Evolutionary conservation across 306 rosid species (phyloP).

Genomic region (Mimosa pudica): DNA sequence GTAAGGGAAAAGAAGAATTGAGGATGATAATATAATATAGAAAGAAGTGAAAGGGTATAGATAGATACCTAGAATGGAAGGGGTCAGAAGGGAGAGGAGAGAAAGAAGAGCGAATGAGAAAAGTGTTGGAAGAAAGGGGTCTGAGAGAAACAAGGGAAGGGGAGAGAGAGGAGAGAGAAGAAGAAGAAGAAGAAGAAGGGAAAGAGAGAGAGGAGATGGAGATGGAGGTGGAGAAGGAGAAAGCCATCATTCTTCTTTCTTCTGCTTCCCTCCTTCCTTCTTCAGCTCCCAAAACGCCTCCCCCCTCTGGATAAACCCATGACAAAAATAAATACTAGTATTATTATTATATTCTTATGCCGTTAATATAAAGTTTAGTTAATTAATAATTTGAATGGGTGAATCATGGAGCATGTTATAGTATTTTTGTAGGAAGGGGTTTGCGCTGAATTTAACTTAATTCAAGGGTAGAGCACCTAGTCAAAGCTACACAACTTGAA

Average conservation of each 20-base stretch:
- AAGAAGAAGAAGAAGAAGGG: conserved; percentile 33
- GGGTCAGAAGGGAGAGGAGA: conserved; percentile 44
- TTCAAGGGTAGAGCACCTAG: too few species aligned
- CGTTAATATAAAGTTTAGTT: too few species aligned
- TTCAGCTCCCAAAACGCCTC: neutral
- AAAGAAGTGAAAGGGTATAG: conserved; percentile 26
- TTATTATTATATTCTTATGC: too few species aligned
- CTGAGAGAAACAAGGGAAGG: conserved; percentile 22
- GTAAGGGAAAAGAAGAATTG: neutral
- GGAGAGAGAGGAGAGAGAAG: conserved; percentile 25
- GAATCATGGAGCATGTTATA: too few species aligned
- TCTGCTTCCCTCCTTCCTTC: neutral
- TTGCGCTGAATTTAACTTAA: too few species aligned
- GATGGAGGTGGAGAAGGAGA: conserved; percentile 31
- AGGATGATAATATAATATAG: neutral
- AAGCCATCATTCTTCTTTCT: conserved; percentile 39
- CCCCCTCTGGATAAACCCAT: neutral
- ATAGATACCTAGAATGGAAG: conserved; percentile 44
- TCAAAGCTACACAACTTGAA: too few species aligned
- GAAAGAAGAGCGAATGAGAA: conserved; percentile 35
- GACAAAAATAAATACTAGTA: too few species aligned
- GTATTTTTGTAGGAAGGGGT: too few species aligned
- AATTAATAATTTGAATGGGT: too few species aligned
- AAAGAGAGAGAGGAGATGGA: conserved; percentile 28
- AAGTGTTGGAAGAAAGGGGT: conserved; percentile 14